phyloP scores from a whole-genome alignment of 2,329 filamentous ascomycete genomes.

The Phyllosticta citrichinensis region DNA sequence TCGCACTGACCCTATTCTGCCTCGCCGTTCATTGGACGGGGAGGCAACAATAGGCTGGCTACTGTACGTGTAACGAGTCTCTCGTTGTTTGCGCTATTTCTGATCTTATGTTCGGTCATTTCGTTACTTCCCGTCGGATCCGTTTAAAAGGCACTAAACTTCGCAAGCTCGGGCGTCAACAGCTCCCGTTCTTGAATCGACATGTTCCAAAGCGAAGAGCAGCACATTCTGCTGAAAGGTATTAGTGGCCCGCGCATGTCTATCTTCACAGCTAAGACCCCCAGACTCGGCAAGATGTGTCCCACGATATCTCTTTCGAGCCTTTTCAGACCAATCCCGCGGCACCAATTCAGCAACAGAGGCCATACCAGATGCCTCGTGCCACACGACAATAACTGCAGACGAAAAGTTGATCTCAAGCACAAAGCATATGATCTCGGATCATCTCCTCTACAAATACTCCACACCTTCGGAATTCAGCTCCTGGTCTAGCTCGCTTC shows the following conservation, averaged over 20 bases:
- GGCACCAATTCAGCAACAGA: neutral
- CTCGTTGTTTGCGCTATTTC: no score
- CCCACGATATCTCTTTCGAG: constrained; percentile 5
- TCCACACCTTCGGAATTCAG: neutral
- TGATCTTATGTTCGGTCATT: no score
- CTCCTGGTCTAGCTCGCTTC: constrained; percentile 4
- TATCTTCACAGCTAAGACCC: neutral
- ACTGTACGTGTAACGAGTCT: no score
- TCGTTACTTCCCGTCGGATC: no score
- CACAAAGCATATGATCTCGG: neutral
- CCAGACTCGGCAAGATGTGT: neutral
- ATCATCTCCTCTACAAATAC: neutral
- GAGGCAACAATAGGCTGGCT: neutral
- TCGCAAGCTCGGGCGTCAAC: no score
- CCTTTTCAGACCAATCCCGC: neutral
- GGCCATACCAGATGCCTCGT: neutral
- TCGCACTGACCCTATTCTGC: neutral
- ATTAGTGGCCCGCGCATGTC: neutral
- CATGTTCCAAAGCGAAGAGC: constrained; percentile 1
- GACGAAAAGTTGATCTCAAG: neutral
- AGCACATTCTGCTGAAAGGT: neutral
- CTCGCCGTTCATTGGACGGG: neutral
- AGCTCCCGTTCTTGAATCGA: neutral
- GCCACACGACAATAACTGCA: neutral
- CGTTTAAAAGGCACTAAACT: no score